Evolutionary conservation across 176 grass and related monocot genomes (phyloP).

Genomic region (Triticum aestivum): DNA sequence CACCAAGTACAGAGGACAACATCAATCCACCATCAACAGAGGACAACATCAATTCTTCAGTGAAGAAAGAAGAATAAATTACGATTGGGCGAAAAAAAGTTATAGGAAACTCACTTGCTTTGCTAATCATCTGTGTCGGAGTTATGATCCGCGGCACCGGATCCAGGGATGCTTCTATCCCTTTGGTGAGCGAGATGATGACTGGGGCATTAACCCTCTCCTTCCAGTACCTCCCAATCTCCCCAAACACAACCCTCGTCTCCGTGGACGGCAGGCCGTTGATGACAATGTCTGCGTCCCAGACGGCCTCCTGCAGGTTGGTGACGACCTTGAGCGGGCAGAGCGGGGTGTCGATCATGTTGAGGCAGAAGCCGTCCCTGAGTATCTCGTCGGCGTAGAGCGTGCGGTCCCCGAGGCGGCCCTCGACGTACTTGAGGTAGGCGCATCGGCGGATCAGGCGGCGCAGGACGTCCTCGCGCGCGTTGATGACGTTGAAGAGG

Average conservation of each 20-base stretch:
- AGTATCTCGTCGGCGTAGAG: constrained; percentile 96
- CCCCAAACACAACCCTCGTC: constrained; percentile 83
- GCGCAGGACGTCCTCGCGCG: constrained; percentile 86
- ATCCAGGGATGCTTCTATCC: constrained; percentile 86
- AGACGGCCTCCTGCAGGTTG: constrained; percentile 95
- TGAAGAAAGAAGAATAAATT: not conserved
- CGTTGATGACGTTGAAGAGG: constrained; percentile 95
- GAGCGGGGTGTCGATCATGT: constrained; percentile 96
- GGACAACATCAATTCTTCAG: not conserved
- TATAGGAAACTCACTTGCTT: constrained; percentile 65
- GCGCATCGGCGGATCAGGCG: constrained; percentile 74
- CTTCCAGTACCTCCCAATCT: constrained; percentile 89
- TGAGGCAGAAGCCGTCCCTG: constrained; percentile 90
- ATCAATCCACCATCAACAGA: constrained; percentile 31
- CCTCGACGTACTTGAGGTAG: constrained; percentile 98
- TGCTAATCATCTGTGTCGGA: constrained; percentile 91
- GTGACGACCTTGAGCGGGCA: constrained; percentile 98
- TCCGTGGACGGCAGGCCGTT: constrained; percentile 93
- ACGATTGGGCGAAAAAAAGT: not conserved
- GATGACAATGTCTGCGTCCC: constrained; percentile 95
- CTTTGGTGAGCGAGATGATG: constrained; percentile 88
- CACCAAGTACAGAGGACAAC: constrained; percentile 19
- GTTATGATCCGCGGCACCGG: constrained; percentile 88
- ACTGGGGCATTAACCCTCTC: constrained; percentile 73
- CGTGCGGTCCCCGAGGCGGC: constrained; percentile 74